A percentile compares a stretch with the other conserved stretches of the same genome.
Evolutionary conservation across 495 filamentous ascomycete genomes (phyloP).

Genomic region (Thozetella sp.): DNA sequence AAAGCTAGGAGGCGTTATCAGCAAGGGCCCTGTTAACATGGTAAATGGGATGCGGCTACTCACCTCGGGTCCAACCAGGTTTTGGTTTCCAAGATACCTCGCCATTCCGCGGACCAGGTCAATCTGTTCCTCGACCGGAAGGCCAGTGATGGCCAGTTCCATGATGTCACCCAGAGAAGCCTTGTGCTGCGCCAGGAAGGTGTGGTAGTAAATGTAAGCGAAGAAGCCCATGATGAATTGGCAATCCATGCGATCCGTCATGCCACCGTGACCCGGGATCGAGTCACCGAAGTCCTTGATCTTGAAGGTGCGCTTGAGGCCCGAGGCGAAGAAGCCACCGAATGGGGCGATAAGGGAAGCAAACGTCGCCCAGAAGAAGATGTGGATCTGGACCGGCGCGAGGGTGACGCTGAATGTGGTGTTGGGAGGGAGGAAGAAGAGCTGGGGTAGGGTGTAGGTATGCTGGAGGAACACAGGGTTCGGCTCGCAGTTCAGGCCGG

Average conservation of each 20-base stretch:
- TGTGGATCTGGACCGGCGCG: conserved; percentile 93
- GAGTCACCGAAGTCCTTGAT: conserved; percentile 99
- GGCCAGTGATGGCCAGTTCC: conserved; percentile 82
- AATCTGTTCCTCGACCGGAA: conserved; percentile 82
- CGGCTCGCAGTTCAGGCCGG: conserved; percentile 87
- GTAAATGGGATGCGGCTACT: not conserved
- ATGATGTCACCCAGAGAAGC: conserved; percentile 82
- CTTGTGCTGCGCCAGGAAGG: conserved; percentile 89
- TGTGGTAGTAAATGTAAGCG: conserved; percentile 96
- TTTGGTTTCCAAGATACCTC: conserved; percentile 88
- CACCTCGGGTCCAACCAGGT: conserved; percentile 27
- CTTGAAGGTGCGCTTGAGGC: conserved; percentile 98
- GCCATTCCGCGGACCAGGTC: conserved; percentile 82
- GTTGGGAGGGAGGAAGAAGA: conserved; percentile 57
- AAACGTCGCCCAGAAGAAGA: conserved; percentile 87
- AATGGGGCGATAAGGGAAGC: conserved; percentile 97
- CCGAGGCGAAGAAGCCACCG: conserved; percentile 97
- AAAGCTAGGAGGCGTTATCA: conserved; percentile 2
- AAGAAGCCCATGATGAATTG: conserved; percentile 99
- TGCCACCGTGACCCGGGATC: conserved; percentile 96
- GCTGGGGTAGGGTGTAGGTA: conserved; percentile 77
- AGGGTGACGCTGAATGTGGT: conserved; percentile 59
- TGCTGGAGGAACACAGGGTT: conserved; percentile 90
- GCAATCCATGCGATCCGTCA: conserved; percentile 99
- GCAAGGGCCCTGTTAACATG: not conserved